Conservation (phyloP, 2,329 filamentous ascomycete species). For the Coleophoma cylindrospora region DNA sequence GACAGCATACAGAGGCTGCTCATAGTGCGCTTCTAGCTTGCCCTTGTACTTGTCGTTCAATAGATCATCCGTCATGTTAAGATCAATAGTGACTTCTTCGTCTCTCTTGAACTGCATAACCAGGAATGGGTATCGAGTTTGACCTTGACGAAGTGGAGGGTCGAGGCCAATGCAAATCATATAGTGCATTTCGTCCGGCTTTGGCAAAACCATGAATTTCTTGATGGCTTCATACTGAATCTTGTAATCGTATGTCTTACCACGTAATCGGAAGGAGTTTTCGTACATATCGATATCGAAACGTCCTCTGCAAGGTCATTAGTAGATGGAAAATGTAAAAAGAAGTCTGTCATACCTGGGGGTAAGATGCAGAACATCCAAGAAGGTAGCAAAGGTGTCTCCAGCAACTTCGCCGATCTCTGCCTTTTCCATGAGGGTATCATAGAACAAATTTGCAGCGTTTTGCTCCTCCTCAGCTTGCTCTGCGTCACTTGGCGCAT, state of each 20-base stretch:
- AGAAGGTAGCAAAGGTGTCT: conserved; percentile 94
- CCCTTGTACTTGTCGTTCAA: conserved; percentile 83
- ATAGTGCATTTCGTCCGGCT: conserved; percentile 95
- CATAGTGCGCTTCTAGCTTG: conserved; percentile 84
- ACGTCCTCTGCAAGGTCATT: conserved; percentile 64
- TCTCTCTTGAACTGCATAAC: conserved; percentile 99
- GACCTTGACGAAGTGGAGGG: conserved; percentile 90
- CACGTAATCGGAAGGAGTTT: conserved; percentile 89
- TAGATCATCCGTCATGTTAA: conserved; percentile 91
- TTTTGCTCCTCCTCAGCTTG: conserved; percentile 78
- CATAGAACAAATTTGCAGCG: conserved; percentile 95
- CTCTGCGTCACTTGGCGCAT: conserved; percentile 59
- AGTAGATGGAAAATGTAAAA: conserved; percentile 10
- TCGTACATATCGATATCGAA: conserved; percentile 99
- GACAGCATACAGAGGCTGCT: conserved; percentile 88
- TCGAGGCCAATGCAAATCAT: conserved; percentile 94
- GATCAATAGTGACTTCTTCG: conserved; percentile 91
- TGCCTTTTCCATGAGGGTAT: conserved; percentile 95
- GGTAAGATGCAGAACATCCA: conserved; percentile 94
- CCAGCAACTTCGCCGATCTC: conserved; percentile 99
- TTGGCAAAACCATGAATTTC: conserved; percentile 97
- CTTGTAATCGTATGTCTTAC: conserved; percentile 99
- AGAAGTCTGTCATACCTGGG: conserved; percentile 60
- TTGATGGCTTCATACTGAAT: conserved; percentile 97
- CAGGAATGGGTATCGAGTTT: conserved; percentile 95